phyloP scores from a whole-genome alignment of 441 rosid genomes.

The Gossypium davidsonii region DNA sequence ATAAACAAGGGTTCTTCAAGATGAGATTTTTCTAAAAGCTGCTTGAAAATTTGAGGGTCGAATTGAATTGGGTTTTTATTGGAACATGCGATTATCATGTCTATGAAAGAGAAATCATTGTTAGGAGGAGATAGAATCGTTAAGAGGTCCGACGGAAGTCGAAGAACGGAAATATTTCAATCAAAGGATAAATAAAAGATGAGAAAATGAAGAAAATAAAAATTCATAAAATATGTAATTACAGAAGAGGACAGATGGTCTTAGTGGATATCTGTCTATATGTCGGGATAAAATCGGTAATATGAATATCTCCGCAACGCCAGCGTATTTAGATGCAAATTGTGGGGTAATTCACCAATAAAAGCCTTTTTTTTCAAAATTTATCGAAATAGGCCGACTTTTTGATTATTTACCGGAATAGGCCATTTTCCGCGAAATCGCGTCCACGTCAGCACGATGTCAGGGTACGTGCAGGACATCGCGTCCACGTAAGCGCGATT shows the following conservation, averaged over 20 bases:
- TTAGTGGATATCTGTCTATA: not conserved
- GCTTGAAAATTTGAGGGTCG: not conserved
- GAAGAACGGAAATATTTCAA: too few species aligned
- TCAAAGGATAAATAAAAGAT: not conserved
- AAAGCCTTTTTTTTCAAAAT: too few species aligned
- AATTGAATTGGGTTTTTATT: not conserved
- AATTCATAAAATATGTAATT: not conserved
- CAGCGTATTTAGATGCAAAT: not conserved
- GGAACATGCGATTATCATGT: not conserved
- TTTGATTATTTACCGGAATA: too few species aligned
- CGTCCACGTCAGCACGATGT: too few species aligned
- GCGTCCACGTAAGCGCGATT: too few species aligned
- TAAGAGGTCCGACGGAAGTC: not conserved
- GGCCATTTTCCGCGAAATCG: too few species aligned
- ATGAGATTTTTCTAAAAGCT: not conserved
- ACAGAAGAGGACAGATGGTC: conserved; percentile 11
- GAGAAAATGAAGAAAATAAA: not conserved
- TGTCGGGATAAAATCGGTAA: not conserved
- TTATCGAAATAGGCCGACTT: too few species aligned
- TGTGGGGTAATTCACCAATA: too few species aligned
- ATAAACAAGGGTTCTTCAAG: not conserved
- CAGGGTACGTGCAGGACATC: too few species aligned
- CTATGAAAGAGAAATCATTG: not conserved
- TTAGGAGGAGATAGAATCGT: not conserved
- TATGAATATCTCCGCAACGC: not conserved